These are phyloP conservation scores for Tetradesmus obliquus DNA, from an alignment of 139 green algal species.

Conservation along the genomic window DNA sequence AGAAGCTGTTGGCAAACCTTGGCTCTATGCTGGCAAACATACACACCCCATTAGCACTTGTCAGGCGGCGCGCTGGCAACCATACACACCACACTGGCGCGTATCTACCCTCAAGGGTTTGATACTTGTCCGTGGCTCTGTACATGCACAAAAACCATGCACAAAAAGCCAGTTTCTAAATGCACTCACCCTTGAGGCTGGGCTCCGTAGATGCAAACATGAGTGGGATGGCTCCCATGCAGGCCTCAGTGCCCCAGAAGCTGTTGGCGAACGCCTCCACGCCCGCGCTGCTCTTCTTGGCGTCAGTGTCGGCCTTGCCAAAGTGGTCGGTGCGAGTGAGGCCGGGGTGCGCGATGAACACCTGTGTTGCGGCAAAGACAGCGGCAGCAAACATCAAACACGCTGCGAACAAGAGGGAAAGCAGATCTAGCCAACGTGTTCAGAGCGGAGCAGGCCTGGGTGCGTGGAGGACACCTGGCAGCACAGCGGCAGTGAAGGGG, in stretches of 20 bases:
- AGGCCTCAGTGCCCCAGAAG: conserved; percentile 44
- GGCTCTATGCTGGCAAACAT: too few species aligned
- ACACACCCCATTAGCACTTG: neutral
- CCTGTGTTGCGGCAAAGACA: neutral
- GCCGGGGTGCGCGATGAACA: conserved; percentile 32
- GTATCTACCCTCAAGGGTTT: too few species aligned
- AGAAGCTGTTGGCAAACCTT: conserved; percentile 52
- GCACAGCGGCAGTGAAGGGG: neutral
- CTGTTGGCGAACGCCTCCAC: conserved; percentile 57
- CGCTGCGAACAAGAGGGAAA: neutral
- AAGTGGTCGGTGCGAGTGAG: conserved; percentile 46
- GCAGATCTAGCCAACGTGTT: neutral
- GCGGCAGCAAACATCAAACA: neutral
- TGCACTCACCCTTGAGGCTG: neutral
- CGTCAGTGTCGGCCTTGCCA: conserved; percentile 49
- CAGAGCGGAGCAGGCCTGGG: neutral
- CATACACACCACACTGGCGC: neutral
- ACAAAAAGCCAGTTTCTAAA: neutral
- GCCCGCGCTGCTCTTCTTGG: conserved; percentile 49
- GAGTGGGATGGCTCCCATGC: conserved; percentile 46
- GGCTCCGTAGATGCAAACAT: conserved; percentile 48
- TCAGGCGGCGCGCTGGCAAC: neutral
- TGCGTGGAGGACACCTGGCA: neutral
- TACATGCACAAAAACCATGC: too few species aligned
- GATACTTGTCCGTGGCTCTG: too few species aligned